Conservation (phyloP, 2,329 filamentous ascomycete genomes). For the Epichloe elymi region DNA sequence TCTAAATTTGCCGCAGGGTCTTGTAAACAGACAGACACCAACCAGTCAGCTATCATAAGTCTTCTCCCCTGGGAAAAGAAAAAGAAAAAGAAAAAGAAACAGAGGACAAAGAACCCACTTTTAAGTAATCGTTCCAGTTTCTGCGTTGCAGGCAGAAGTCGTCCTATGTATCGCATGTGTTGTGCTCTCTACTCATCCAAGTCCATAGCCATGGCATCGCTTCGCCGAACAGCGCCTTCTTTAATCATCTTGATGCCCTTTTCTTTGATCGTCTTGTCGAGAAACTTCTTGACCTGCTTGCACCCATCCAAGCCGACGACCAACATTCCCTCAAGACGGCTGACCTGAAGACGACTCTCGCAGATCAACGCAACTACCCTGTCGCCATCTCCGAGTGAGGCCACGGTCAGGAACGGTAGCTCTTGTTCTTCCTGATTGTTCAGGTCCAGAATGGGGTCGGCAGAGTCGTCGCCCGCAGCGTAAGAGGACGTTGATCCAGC, state of each 20-base stretch:
- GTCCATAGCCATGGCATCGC: slow-evolving; percentile 36
- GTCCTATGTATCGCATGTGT: neutral
- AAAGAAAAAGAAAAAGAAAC: neutral
- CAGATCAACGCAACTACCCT: slow-evolving; percentile 69
- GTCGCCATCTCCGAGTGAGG: slow-evolving; percentile 60
- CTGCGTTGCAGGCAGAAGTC: neutral
- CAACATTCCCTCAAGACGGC: slow-evolving; percentile 79
- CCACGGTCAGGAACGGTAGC: slow-evolving; percentile 77
- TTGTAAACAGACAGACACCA: neutral
- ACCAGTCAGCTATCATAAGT: neutral
- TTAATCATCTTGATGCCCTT: slow-evolving; percentile 53
- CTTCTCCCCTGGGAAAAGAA: neutral
- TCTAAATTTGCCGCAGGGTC: slow-evolving; percentile 19
- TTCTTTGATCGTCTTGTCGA: slow-evolving; percentile 67
- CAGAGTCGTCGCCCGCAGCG: slow-evolving; percentile 49
- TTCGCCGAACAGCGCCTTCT: slow-evolving; percentile 37
- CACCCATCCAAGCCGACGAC: slow-evolving; percentile 87
- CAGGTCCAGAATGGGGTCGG: slow-evolving; percentile 68
- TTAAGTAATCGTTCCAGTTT: neutral
- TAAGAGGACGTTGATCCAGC: slow-evolving; percentile 65
- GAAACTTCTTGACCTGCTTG: slow-evolving; percentile 67
- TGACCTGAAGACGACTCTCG: slow-evolving; percentile 77
- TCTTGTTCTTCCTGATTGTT: slow-evolving; percentile 76
- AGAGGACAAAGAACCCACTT: neutral
- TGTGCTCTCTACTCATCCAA: slow-evolving; percentile 22